phyloP scores from a whole-genome alignment of 768 basidiomycete species.

The Xerocomus brunneocitrinus region DNA sequence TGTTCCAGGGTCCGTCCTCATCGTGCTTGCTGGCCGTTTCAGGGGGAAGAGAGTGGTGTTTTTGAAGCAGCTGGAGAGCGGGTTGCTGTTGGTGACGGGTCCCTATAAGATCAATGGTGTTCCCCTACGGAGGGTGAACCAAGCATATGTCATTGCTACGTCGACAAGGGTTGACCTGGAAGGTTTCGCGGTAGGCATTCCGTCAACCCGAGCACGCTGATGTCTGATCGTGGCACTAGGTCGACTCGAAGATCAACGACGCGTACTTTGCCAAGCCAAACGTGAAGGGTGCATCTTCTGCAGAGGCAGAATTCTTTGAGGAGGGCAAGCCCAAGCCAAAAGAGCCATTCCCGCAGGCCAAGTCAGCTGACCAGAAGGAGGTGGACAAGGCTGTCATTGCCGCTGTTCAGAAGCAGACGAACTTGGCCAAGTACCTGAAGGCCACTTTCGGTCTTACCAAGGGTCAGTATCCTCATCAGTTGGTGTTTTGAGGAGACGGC shows the following conservation, averaged over 20 bases:
- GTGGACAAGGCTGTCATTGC: constrained; percentile 76
- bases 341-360: constrained; percentile 79
- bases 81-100: constrained; percentile 91
- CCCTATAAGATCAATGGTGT: constrained; percentile 99
- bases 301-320: constrained; percentile 96
- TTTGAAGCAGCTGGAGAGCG: constrained; percentile 91
- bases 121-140: constrained; percentile 94
- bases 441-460: constrained; percentile 92
- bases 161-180: constrained; percentile 88
- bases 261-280: constrained; percentile 85
- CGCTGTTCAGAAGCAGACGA: constrained; percentile 85
- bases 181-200: constrained; percentile 58
- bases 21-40: constrained; percentile 97
- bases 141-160: constrained; percentile 98
- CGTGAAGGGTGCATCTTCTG: constrained; percentile 65
- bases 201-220: background rate
- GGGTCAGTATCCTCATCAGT: constrained; percentile 94
- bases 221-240: constrained; percentile 37
- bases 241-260: constrained; percentile 90
- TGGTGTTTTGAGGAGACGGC: constrained; percentile 67
- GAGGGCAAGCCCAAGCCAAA: constrained; percentile 90
- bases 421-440: constrained; percentile 89
- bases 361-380: constrained; percentile 87
- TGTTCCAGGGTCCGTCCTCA: constrained; percentile 90
- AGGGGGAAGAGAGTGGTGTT: constrained; percentile 97